Percentiles rank a stretch among this genome's conserved stretches.
phyloP scores from a whole-genome alignment of 75 land plant species.

The Pinus taeda region DNA sequence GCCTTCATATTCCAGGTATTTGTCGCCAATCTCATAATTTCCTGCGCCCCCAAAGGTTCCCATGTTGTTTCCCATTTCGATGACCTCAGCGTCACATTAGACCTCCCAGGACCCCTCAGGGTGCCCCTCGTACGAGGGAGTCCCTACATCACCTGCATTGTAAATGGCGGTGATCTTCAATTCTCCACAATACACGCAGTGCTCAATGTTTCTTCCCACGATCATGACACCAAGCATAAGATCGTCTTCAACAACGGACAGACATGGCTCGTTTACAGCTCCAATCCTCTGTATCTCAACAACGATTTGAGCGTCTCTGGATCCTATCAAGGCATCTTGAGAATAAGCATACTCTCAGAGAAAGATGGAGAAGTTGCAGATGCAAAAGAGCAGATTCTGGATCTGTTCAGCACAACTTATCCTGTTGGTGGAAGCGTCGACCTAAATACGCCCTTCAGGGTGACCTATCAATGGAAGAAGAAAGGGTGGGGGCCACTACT shows the following conservation, averaged over 20 bases:
- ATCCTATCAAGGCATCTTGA: constrained; percentile 13
- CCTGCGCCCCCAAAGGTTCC: not conserved
- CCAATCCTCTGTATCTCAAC: constrained; percentile 6
- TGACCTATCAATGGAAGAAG: constrained; percentile 20
- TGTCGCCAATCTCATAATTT: constrained; percentile 16
- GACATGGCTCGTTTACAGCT: constrained; percentile 26
- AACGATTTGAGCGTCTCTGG: not conserved
- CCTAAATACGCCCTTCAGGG: constrained; percentile 14
- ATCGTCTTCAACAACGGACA: constrained; percentile 29
- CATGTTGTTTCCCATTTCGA: constrained; percentile 26
- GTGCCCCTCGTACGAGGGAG: constrained; percentile 40
- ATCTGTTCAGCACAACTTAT: constrained; percentile 17
- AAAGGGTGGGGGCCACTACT: constrained; percentile 22
- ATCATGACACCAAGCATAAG: constrained; percentile 26
- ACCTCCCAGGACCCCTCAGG: constrained; percentile 33
- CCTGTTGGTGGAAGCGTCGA: constrained; percentile 20
- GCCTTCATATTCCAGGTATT: constrained; percentile 19
- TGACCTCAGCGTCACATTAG: constrained; percentile 59
- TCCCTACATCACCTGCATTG: constrained; percentile 29
- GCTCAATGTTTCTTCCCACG: constrained; percentile 12
- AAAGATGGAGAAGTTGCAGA: not conserved
- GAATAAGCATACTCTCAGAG: constrained; percentile 14
- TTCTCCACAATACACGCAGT: constrained; percentile 29
- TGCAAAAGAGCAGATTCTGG: constrained; percentile 12
- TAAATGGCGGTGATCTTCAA: constrained; percentile 8